Percentiles rank a stretch among this genome's conserved stretches.
Evolutionary conservation across 306 rosid genomes (phyloP).

Genomic region (Trichosanthes truncata): DNA sequence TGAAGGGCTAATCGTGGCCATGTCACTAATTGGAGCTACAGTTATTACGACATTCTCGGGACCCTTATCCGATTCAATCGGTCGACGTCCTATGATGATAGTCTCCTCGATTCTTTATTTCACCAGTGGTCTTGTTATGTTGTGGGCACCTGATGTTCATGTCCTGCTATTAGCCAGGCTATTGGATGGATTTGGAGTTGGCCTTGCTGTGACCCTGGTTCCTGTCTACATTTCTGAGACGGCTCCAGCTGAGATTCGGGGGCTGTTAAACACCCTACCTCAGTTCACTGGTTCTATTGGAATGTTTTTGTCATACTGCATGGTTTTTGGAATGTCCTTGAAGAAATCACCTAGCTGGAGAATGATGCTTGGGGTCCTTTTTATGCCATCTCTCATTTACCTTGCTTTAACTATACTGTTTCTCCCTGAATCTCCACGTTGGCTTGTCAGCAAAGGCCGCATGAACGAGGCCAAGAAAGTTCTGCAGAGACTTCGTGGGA

Average conservation of each 20-base stretch:
- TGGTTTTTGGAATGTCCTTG: conserved; percentile 35
- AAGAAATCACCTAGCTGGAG: conserved; percentile 29
- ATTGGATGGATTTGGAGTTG: conserved; percentile 34
- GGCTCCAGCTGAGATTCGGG: conserved; percentile 29
- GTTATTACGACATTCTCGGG: conserved; percentile 32
- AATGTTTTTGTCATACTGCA: conserved; percentile 33
- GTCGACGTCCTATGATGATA: conserved; percentile 32
- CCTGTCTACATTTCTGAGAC: conserved; percentile 37
- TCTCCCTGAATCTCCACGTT: conserved; percentile 35
- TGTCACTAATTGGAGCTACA: conserved; percentile 40
- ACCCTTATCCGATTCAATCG: conserved; percentile 23
- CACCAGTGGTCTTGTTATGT: conserved; percentile 29
- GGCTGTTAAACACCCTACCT: conserved; percentile 29
- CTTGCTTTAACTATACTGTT: conserved; percentile 19
- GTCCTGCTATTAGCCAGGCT: conserved; percentile 23
- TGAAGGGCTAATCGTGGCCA: conserved; percentile 35
- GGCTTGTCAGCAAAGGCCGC: conserved; percentile 34
- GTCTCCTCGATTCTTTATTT: conserved; percentile 24
- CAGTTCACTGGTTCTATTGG: conserved; percentile 31
- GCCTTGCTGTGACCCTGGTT: conserved; percentile 34
- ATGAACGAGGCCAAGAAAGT: conserved; percentile 29
- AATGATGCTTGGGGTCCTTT: conserved; percentile 32
- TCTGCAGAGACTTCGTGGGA: conserved; percentile 24
- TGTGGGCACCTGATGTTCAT: conserved; percentile 35
- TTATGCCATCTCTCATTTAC: conserved; percentile 25